These are phyloP conservation scores for Aspergillus sp. DNA, from an alignment of 2,329 filamentous ascomycete species.

Conservation along the genomic window DNA sequence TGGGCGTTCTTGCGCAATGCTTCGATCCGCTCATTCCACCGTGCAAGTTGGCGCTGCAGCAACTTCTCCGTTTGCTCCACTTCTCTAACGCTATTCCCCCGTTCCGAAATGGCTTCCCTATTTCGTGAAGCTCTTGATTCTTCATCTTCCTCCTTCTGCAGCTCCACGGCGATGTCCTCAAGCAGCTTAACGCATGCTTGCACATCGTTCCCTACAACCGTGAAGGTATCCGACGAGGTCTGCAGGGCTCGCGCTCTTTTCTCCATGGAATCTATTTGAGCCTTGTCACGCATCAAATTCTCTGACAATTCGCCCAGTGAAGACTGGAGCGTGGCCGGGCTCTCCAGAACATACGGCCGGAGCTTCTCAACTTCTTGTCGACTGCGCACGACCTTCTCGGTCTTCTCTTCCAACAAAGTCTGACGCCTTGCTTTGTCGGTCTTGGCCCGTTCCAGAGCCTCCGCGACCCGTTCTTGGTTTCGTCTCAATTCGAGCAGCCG, in stretches of 20 bases:
- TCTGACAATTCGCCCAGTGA: conserved; percentile 75
- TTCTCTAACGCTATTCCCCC: conserved; percentile 82
- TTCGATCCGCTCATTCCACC: conserved; percentile 81
- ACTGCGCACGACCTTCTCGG: conserved; percentile 52
- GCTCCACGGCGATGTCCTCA: conserved; percentile 76
- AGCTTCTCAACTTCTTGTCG: conserved; percentile 84
- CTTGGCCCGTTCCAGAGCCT: conserved; percentile 76
- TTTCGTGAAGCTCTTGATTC: conserved; percentile 71
- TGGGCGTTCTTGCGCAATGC: conserved; percentile 73
- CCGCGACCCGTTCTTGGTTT: conserved; percentile 74
- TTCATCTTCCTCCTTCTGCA: conserved; percentile 88
- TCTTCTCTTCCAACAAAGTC: conserved; percentile 46
- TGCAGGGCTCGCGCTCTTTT: conserved; percentile 81
- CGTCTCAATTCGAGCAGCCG: conserved; percentile 71
- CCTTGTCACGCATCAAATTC: conserved; percentile 68
- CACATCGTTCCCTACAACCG: conserved; percentile 76
- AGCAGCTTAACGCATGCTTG: conserved; percentile 81
- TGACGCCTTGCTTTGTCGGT: conserved; percentile 72
- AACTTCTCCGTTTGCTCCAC: conserved; percentile 83
- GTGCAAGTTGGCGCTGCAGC: conserved; percentile 73
- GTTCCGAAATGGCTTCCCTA: conserved; percentile 77
- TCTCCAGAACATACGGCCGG: conserved; percentile 85
- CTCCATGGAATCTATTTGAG: conserved; percentile 81
- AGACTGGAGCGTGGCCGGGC: conserved; percentile 73
- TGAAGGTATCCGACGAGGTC: conserved; percentile 84